Evolutionary conservation across 139 green algal species (phyloP).

Genomic region (Chlamydomonas asymmetrica): DNA sequence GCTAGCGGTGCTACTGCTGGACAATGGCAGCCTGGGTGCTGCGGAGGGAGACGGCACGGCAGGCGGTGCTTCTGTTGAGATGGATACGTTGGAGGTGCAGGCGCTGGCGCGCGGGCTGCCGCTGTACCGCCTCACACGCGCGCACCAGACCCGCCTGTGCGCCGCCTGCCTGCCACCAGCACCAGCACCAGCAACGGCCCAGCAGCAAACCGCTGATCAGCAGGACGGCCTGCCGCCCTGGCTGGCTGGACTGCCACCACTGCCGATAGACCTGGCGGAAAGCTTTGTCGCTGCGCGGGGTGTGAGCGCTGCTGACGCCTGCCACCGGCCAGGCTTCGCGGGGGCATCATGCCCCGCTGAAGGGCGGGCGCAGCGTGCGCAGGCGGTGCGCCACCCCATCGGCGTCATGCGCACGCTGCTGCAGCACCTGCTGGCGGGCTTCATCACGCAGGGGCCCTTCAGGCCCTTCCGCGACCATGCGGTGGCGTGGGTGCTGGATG

Average conservation of each 20-base stretch:
- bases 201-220: too few relatives aligned
- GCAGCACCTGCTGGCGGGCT: conserved; percentile 2
- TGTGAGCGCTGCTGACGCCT: not conserved
- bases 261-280: not conserved
- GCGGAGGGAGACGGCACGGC: too few relatives aligned
- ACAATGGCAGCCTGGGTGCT: too few relatives aligned
- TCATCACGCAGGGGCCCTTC: not conserved
- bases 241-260: too few relatives aligned
- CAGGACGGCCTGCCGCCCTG: too few relatives aligned
- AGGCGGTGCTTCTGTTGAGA: too few relatives aligned
- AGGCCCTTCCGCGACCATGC: not conserved
- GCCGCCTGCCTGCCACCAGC: too few relatives aligned
- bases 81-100: too few relatives aligned
- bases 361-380: not conserved
- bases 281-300: not conserved
- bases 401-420: conserved; percentile 11
- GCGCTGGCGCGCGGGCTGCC: too few relatives aligned
- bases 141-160: too few relatives aligned
- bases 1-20: conserved; percentile 22
- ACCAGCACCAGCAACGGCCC: too few relatives aligned
- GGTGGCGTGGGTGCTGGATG: conserved; percentile 9
- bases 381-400: not conserved
- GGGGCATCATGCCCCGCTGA: not conserved
- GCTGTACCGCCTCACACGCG: too few relatives aligned
- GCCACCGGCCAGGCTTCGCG: not conserved